phyloP scores from a whole-genome alignment of 805 yeast species.

The Candida anglica region DNA sequence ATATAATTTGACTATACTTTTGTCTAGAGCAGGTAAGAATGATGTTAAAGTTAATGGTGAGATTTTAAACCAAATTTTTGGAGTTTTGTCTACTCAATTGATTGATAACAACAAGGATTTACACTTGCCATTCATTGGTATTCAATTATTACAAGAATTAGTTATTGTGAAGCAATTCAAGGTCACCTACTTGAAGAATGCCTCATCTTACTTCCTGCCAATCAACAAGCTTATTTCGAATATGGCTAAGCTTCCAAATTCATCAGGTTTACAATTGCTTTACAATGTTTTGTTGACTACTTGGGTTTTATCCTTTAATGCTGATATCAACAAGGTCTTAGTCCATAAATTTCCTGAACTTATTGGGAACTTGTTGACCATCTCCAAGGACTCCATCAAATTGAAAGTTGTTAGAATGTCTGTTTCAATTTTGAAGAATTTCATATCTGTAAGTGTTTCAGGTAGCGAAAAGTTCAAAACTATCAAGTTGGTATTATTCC shows the following conservation, averaged over 20 bases:
- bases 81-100: constrained; percentile 24
- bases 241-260: constrained; percentile 32
- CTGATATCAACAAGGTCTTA: constrained; percentile 43
- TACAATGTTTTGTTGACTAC: constrained; percentile 73
- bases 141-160: constrained; percentile 64
- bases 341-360: constrained; percentile 51
- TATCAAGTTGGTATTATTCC: constrained; percentile 67
- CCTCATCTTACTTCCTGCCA: constrained; percentile 30
- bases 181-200: constrained; percentile 34
- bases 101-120: constrained; percentile 29
- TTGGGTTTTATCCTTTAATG: constrained; percentile 83
- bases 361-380: constrained; percentile 47
- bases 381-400: constrained; percentile 80
- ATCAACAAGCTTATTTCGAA: constrained; percentile 24
- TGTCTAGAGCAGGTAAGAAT: constrained; percentile 23
- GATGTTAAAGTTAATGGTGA: constrained; percentile 26
- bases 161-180: constrained; percentile 54
- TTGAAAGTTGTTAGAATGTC: constrained; percentile 86
- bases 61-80: constrained; percentile 35
- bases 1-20: constrained; percentile 49
- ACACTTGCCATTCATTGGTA: constrained; percentile 53
- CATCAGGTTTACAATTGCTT: constrained; percentile 69
- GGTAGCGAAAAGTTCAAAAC: constrained; percentile 38
- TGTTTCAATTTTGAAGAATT: constrained; percentile 67
- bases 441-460: constrained; percentile 36